phyloP scores from a whole-genome alignment of 129 eudicot species.

The Scalesia atractyloides region DNA sequence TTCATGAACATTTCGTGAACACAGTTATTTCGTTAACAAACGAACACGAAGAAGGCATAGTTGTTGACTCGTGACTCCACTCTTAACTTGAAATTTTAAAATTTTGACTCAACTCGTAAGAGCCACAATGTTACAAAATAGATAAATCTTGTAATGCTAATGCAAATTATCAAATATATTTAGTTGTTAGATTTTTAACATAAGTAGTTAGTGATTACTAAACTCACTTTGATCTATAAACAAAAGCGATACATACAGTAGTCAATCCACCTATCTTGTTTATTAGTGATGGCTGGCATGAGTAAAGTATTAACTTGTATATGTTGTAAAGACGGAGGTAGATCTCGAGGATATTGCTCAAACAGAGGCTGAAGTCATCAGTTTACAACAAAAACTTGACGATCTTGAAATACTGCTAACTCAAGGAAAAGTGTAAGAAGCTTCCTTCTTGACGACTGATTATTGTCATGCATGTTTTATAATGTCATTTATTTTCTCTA shows the following conservation, averaged over 20 bases:
- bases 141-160: too few species aligned
- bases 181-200: too few species aligned
- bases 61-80: too few species aligned
- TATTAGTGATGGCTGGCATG: conserved; percentile 6
- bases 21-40: too few species aligned
- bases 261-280: not conserved
- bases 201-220: too few species aligned
- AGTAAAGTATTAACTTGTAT: conserved; percentile 36
- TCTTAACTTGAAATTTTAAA: too few species aligned
- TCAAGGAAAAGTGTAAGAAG: conserved; percentile 60
- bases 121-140: too few species aligned
- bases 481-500: conserved; percentile 20
- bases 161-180: too few species aligned
- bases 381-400: conserved; percentile 63
- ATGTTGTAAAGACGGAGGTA: conserved; percentile 51
- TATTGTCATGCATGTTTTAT: conserved; percentile 4
- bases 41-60: too few species aligned
- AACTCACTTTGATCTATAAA: not conserved
- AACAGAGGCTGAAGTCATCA: conserved; percentile 54
- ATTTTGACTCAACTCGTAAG: too few species aligned
- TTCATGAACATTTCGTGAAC: too few species aligned
- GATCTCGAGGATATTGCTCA: conserved; percentile 58
- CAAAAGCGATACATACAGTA: not conserved
- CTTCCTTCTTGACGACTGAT: conserved; percentile 2
- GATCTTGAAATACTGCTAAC: conserved; percentile 51